Conservation (phyloP, 139 green algal genomes). For the Tetradesmus obliquus region DNA sequence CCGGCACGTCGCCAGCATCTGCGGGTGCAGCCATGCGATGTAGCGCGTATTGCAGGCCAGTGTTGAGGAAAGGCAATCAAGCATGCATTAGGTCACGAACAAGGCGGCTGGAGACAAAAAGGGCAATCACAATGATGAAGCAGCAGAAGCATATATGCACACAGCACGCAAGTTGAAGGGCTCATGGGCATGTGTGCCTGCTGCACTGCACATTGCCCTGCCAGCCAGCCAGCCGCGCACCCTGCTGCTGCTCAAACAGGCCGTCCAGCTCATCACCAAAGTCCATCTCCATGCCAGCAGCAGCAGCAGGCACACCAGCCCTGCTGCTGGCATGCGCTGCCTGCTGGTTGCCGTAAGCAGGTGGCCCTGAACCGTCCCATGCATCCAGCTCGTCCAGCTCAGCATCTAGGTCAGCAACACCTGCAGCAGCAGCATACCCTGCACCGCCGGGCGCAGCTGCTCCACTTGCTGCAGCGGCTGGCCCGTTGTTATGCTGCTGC, state of each 20-base stretch:
- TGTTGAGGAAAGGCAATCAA: no score
- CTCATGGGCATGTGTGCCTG: no score
- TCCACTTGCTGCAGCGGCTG: not conserved
- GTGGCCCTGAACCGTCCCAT: not conserved
- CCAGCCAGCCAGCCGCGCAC: not conserved
- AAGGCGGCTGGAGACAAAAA: no score
- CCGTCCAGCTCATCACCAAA: constrained; percentile 41
- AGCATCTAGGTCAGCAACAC: not conserved
- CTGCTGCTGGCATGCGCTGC: not conserved
- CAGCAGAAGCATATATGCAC: not conserved
- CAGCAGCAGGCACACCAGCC: not conserved
- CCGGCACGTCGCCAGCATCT: not conserved
- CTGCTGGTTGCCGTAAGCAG: not conserved
- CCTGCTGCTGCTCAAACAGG: constrained; percentile 8
- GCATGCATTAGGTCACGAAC: no score
- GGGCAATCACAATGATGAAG: no score
- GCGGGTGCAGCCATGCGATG: not conserved
- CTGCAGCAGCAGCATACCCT: not conserved
- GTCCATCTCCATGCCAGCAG: not conserved
- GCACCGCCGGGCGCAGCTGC: not conserved
- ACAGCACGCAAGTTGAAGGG: no score
- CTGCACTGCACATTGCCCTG: no score
- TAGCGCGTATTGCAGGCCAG: no score
- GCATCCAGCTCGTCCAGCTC: constrained; percentile 30
- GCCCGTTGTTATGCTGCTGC: not conserved